Base-by-base conservation (phyloP, 2,329 filamentous ascomycete genomes). In the Trichophyton mentagrophytes region DNA sequence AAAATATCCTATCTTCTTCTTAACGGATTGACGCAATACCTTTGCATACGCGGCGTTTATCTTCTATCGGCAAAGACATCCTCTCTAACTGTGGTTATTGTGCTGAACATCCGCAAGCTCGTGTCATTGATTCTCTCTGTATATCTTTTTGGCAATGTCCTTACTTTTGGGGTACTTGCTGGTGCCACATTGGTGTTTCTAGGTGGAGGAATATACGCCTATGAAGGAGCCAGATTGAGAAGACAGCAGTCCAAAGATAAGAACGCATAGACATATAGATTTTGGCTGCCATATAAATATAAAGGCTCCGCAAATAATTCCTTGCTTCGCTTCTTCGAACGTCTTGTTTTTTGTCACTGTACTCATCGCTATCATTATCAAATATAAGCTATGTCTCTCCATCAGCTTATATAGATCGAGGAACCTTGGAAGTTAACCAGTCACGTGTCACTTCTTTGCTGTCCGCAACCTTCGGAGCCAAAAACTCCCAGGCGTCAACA, bases 11-110 rank as follows among this genome's bases (percentile, higher is more conserved):
- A 74, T 44, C 69, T 79, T 56, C 33, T 74, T 7, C 66, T 78
- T 64, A 77, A 78, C 66, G 89, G 95, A 0, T 71, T 95, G 57
- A 97, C 93, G 2, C 93, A 99, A 73, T 90, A 96, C 69, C 83
- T 90, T 25, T 99, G 93, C 73, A 97, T 99, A 65, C 88, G 91
- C 2, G 93, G 93, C 1, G 93, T 99, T 61, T 97, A 97, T 67
- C 81, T 96, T n/a, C 80, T 99, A 3, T 91, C 89, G 1, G 89
- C 92, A 0, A 87, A 86, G 60, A 89, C 89, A 2, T 92, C 91
- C 2, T 95, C 93, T 0, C 80, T 99, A 60, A 97, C 93, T 0
- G 93, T 99, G 25, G 96, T 92, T 1, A 95, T 99, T 67, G 90
- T 97, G 56, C 79, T 99, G 63, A 99, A 97, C 71, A 88, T 99